Evolutionary conservation across 352 stramenopile species (phyloP), one percentile per base, ranked within the genome.

Genomic region (Globisporangium spiculum): DNA sequence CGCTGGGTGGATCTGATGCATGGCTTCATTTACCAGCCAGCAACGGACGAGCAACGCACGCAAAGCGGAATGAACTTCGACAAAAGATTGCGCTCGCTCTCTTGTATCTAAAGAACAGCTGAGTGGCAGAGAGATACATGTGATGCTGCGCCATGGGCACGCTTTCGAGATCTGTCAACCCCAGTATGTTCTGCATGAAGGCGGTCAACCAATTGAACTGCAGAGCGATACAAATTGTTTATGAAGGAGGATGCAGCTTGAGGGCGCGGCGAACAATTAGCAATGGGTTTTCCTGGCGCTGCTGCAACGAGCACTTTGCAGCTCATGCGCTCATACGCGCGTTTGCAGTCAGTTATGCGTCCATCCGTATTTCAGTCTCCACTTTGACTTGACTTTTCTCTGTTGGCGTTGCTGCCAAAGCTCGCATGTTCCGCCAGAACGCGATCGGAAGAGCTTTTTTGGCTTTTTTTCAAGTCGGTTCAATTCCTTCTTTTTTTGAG

Each of bases 381-480:
- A 20, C 36, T 32, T 32, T 44, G 36, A 44, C 36, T 20, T 44
- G 36, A 44, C 9, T 8, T 44, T 44, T 44, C 34, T 41, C 10
- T 44, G 38, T 18, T 46, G 38, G 14, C 22, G 26, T 14, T 24
- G 26, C 52, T 30, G 9, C 53, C 53, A 36, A 30, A 18, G 53
- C 26, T 16, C 38, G 38, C 38, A 48, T 50, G 16, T 50, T 32
- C 27, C n/a, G 27, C 4, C 10, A 24, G 54, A 60, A 60, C 16
- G 55, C 55, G 24, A 36, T 36, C 8, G 18, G 55, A 61, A 61
- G 32, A 10, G 55, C 55, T 22, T 6, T 16, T 46, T 41, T 26
- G 22, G 18, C 44, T 32, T 32, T 32, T 52, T 46, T 61, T 61
- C 55, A 61, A 61, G 55, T 61, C 55, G 55, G 55, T 61, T 61